Evolutionary conservation across 345 rosid species (phyloP), one percentile per base, ranked within the genome.

Genomic region (Anastatica hierochuntica): DNA sequence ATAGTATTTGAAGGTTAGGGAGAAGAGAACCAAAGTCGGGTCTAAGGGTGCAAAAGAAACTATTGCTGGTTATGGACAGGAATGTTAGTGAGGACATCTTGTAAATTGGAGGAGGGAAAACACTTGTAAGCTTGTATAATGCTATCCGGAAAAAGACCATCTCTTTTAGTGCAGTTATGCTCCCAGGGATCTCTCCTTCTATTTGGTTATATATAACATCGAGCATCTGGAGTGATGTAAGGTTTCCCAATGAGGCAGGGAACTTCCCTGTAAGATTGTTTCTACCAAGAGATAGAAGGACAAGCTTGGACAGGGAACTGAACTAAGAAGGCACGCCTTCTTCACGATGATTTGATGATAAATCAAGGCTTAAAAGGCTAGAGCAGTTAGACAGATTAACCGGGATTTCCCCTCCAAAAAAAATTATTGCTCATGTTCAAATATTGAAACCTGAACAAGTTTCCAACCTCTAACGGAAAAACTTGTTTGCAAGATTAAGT

Each of bases 121-220:
- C 34, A 43, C 64, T 64, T 26, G 30, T 15, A 18, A 65, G 57
- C 21, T 34, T 42, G 47, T 65, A 57, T 15, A 36, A n/a, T 15
- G 70, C 58, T 57, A 65, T 49, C 41, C 58, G 13, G 34, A 65
- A 50, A 52, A 21, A 57, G 13, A 50, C 46, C 45, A 57, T 57
- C 26, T 49, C 51, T 49, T 40, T 49, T 53, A 65, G 51, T 34
- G 47, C 24, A 1, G 23, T 58, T 29, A 65, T 49, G 44, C 39
- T 35, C n/a, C 10, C 58, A 5, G 58, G 63, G 27, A 65, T 35
- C 45, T 57, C 70, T 49, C 72, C 66, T 53, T 60, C 61, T 15
- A 67, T 7, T 19, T 53, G 36, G 56, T 67, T 67, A 26, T 43
- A 44, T 20, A 20, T 46, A 29, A 67, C 6, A 33, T 52, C 51